phyloP scores from a whole-genome alignment of 2,329 filamentous ascomycete species.

The Talaromyces sp. region DNA sequence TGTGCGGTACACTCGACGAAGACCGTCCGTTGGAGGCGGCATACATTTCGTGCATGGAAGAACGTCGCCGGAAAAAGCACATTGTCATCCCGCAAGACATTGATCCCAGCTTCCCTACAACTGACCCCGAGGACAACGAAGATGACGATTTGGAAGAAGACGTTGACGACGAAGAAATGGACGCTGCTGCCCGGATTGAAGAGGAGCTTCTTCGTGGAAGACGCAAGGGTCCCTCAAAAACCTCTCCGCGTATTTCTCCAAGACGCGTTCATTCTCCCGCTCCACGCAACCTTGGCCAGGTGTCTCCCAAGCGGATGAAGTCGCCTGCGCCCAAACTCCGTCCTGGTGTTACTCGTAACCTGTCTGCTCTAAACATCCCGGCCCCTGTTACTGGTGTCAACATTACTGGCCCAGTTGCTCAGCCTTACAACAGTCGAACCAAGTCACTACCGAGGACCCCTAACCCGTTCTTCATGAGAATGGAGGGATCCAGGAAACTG shows the following conservation, averaged over 20 bases:
- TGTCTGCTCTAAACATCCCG: constrained; percentile 33
- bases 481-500: constrained; percentile 24
- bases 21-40: constrained; percentile 91
- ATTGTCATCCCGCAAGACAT: constrained; percentile 89
- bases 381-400: constrained; percentile 46
- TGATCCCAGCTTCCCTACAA: constrained; percentile 93
- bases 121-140: constrained; percentile 81
- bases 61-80: constrained; percentile 74
- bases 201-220: constrained; percentile 28
- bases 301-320: constrained; percentile 61
- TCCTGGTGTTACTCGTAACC: constrained; percentile 41
- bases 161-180: constrained; percentile 54
- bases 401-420: constrained; percentile 51
- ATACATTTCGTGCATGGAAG: constrained; percentile 78
- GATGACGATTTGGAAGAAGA: constrained; percentile 59
- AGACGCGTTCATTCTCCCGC: constrained; percentile 54
- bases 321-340: constrained; percentile 64
- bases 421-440: constrained; percentile 67
- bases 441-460: constrained; percentile 81
- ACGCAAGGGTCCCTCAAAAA: constrained; percentile 43
- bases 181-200: constrained; percentile 32
- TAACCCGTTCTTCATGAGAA: constrained; percentile 57
- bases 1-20: constrained; percentile 96
- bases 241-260: constrained; percentile 55
- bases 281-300: constrained; percentile 54